A percentile compares a stretch with the other conserved stretches of the same genome.
These are phyloP conservation scores for Rosa rugosa DNA, from an alignment of 306 rosid species.

Conservation along the genomic window DNA sequence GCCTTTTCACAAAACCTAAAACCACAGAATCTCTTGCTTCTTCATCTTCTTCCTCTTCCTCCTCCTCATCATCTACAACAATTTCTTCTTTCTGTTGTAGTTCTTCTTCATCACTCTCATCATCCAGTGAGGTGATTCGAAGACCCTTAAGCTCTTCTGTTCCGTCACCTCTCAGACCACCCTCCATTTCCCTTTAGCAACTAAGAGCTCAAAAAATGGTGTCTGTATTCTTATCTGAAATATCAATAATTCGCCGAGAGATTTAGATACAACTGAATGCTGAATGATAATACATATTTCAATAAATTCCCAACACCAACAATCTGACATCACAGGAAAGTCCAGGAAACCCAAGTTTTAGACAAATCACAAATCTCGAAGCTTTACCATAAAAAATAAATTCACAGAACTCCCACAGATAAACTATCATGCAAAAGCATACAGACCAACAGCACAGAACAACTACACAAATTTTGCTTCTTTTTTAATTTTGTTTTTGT, in stretches of 20 bases:
- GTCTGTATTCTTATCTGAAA: background rate
- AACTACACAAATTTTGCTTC: background rate
- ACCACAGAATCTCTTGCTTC: slow-evolving; percentile 39
- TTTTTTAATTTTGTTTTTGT: background rate
- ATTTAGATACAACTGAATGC: background rate
- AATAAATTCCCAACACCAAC: background rate
- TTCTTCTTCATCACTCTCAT: slow-evolving; percentile 25
- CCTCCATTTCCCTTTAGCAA: slow-evolving; percentile 31
- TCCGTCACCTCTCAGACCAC: slow-evolving; percentile 22
- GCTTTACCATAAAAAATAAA: background rate
- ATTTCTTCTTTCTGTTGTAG: slow-evolving; percentile 21
- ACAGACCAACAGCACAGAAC: background rate
- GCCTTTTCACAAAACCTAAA: slow-evolving; percentile 66
- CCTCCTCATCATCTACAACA: slow-evolving; percentile 36
- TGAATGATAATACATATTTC: background rate
- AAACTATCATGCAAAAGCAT: background rate
- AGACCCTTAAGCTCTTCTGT: slow-evolving; percentile 40
- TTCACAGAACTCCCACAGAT: background rate
- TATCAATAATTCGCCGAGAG: background rate
- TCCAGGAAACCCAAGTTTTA: background rate
- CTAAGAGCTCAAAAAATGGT: background rate
- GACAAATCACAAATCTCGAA: background rate
- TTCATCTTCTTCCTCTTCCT: slow-evolving; percentile 50
- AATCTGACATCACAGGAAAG: background rate
- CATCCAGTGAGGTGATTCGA: slow-evolving; percentile 43